Evolutionary conservation across 345 rosid genomes (phyloP).

Genomic region (Linum usitatissimum): DNA sequence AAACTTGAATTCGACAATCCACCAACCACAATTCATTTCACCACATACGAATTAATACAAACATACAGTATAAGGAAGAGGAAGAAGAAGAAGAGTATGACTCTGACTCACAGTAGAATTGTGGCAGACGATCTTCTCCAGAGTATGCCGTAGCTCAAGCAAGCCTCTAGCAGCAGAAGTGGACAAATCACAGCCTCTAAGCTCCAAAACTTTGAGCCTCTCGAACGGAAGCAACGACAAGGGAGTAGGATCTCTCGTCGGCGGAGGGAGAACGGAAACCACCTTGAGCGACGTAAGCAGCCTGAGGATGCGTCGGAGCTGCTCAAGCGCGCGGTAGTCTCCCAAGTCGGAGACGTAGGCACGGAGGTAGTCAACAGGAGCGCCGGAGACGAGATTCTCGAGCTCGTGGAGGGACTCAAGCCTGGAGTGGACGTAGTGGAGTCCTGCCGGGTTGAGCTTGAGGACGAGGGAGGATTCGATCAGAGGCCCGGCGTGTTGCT

Average conservation of each 20-base stretch:
- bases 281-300: constrained; percentile 75
- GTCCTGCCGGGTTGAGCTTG: constrained; percentile 90
- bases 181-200: constrained; percentile 88
- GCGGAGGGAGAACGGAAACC: constrained; percentile 64
- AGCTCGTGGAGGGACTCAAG: constrained; percentile 84
- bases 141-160: constrained; percentile 71
- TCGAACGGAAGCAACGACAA: constrained; percentile 72
- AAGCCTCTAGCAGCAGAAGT: constrained; percentile 85
- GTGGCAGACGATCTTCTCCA: constrained; percentile 89
- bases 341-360: constrained; percentile 97
- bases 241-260: constrained; percentile 84
- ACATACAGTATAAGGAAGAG: not conserved
- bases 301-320: constrained; percentile 77
- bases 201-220: constrained; percentile 65
- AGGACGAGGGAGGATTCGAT: constrained; percentile 59
- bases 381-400: constrained; percentile 70
- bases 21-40: constrained; percentile 1
- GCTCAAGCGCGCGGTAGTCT: constrained; percentile 90
- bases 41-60: not conserved
- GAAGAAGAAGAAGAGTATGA: not conserved
- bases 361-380: constrained; percentile 94
- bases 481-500: constrained; percentile 55
- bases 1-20: not conserved
- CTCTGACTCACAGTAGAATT: constrained; percentile 80
- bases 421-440: constrained; percentile 85